phyloP scores from a whole-genome alignment of 2,329 filamentous ascomycete species.

The Blumeria graminis region DNA sequence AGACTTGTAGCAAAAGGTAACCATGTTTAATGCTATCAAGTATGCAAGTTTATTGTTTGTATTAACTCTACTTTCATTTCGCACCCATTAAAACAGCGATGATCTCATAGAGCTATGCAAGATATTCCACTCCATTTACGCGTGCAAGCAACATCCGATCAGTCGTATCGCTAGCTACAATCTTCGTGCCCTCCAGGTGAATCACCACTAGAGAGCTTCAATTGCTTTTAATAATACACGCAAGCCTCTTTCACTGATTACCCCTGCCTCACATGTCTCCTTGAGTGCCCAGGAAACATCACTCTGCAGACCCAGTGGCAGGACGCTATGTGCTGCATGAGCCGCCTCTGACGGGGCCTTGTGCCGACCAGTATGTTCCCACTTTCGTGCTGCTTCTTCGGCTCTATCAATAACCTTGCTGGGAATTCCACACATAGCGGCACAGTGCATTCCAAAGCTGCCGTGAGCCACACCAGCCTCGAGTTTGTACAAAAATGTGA shows the following conservation, averaged over 20 bases:
- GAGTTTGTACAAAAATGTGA: slow-evolving; percentile 92
- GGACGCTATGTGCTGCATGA: slow-evolving; percentile 45
- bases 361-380: slow-evolving; percentile 83
- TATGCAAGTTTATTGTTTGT: no score
- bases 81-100: no score
- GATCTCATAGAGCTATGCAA: no score
- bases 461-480: slow-evolving; percentile 88
- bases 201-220: not conserved
- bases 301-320: slow-evolving; percentile 68
- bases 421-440: slow-evolving; percentile 90
- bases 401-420: slow-evolving; percentile 61
- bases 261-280: slow-evolving; percentile 21
- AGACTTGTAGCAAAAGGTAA: no score
- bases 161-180: no score
- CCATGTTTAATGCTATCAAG: no score
- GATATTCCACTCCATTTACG: no score
- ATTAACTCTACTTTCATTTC: no score
- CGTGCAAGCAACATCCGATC: no score
- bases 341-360: slow-evolving; percentile 72
- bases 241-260: slow-evolving; percentile 25
- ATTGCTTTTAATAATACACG: slow-evolving; percentile 36
- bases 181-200: no score
- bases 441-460: slow-evolving; percentile 97
- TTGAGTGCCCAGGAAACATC: slow-evolving; percentile 61
- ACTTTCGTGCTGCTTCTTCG: slow-evolving; percentile 68